These are phyloP conservation scores for Gnaphalium uliginosum DNA, from an alignment of 129 eudicot species.

Conservation along the genomic window DNA sequence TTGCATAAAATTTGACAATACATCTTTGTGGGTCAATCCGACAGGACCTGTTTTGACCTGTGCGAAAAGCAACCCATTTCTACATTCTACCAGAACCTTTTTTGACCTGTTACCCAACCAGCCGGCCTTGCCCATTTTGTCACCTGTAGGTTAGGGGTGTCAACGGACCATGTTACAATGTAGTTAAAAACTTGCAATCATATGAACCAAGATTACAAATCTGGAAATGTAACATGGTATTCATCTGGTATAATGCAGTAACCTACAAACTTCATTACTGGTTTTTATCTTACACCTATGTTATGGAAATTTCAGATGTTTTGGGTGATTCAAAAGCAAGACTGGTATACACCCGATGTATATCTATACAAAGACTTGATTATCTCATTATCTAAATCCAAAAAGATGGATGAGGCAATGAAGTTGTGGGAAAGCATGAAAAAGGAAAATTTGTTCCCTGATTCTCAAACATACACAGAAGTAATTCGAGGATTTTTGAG, in stretches of 20 bases:
- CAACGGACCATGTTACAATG: too few relatives aligned
- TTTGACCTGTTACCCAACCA: not conserved
- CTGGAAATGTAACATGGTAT: not conserved
- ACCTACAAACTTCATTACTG: not conserved
- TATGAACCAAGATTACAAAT: not conserved
- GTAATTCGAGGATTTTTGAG: slow-evolving; percentile 83
- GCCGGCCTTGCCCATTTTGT: not conserved
- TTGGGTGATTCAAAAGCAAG: slow-evolving; percentile 81
- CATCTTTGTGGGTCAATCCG: not conserved
- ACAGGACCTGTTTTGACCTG: not conserved
- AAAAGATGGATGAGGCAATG: slow-evolving; percentile 91
- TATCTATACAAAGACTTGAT: slow-evolving; percentile 85
- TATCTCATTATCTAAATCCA: slow-evolving; percentile 66
- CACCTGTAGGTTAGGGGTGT: too few relatives aligned
- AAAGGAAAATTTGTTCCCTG: slow-evolving; percentile 75
- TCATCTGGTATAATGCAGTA: not conserved
- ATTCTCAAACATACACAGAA: slow-evolving; percentile 85
- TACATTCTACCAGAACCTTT: not conserved
- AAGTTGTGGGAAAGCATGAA: slow-evolving; percentile 84
- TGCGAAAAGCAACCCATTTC: not conserved
- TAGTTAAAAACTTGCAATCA: not conserved
- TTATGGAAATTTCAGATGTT: slow-evolving; percentile 57
- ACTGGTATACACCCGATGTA: slow-evolving; percentile 78
- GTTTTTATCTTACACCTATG: slow-evolving; percentile 8
- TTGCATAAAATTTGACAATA: not conserved